These are phyloP conservation scores for Malania oleifera DNA, from an alignment of 164 flowering plant species.

Conservation along the genomic window DNA sequence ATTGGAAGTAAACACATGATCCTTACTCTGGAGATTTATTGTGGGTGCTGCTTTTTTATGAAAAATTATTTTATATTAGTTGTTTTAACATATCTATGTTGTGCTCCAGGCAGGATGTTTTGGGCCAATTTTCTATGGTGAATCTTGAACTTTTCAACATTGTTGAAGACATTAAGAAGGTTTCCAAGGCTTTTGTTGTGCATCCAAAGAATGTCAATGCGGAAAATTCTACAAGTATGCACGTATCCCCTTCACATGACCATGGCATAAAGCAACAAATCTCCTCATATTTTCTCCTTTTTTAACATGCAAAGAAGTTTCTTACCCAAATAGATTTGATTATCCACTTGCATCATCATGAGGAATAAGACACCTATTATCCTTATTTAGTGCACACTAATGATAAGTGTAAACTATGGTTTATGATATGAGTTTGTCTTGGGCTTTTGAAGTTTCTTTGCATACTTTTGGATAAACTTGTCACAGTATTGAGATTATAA, in stretches of 20 bases:
- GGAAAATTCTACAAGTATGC: constrained; percentile 74
- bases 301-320: not conserved
- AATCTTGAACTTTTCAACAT: constrained; percentile 92
- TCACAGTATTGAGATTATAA: not conserved
- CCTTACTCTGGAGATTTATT: too few relatives aligned
- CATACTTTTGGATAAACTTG: not conserved
- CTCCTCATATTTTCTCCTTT: not conserved
- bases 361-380: not conserved
- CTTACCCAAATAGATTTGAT: not conserved
- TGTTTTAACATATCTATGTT: not conserved
- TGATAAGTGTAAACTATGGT: not conserved
- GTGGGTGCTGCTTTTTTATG: too few relatives aligned
- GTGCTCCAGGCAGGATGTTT: constrained; percentile 67
- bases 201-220: constrained; percentile 86
- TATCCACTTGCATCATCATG: not conserved
- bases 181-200: constrained; percentile 88
- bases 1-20: too few relatives aligned
- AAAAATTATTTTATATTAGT: not conserved
- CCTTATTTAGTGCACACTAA: not conserved
- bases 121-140: constrained; percentile 94
- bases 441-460: not conserved
- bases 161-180: constrained; percentile 86
- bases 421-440: not conserved
- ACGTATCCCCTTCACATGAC: not conserved
- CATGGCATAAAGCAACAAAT: not conserved